A percentile compares a stretch with the other conserved stretches of the same genome.
These are phyloP conservation scores for Trametopsis cervina DNA, from an alignment of 768 basidiomycete species.

Conservation along the genomic window DNA sequence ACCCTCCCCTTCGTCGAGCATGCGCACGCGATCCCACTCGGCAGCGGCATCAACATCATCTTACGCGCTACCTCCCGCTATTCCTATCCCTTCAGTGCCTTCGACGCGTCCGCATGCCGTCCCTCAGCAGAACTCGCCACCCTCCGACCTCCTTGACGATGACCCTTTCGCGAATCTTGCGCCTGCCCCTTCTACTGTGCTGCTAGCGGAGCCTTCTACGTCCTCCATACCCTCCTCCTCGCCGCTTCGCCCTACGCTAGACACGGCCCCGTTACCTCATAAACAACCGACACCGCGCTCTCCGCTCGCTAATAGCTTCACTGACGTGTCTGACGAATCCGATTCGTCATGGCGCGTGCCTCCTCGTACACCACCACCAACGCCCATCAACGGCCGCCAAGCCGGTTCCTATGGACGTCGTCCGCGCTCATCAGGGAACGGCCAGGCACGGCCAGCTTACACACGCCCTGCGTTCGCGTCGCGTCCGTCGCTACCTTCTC, in stretches of 20 bases:
- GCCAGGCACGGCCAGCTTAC: constrained; percentile 32
- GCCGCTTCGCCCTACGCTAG: too few relatives aligned
- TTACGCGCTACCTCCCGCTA: constrained; percentile 12
- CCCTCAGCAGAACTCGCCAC: constrained; percentile 22
- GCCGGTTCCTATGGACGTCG: constrained; percentile 13
- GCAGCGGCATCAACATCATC: constrained; percentile 11
- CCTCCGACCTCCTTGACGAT: constrained; percentile 48
- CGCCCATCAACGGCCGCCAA: constrained; percentile 11
- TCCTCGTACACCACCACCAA: constrained; percentile 14
- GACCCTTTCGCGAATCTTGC: constrained; percentile 69
- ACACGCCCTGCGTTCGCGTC: constrained; percentile 34
- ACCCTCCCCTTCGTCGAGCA: constrained; percentile 3
- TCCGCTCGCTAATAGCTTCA: too few relatives aligned
- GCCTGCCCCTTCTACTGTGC: constrained; percentile 16
- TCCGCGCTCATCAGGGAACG: constrained; percentile 28
- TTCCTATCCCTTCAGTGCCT: constrained; percentile 10
- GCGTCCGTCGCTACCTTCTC: constrained; percentile 37
- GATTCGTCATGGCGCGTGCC: constrained; percentile 4
- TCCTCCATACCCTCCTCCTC: too few relatives aligned
- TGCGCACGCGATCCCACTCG: constrained; percentile 9
- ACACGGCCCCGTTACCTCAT: too few relatives aligned
- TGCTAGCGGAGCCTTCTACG: background rate
- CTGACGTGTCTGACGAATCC: background rate
- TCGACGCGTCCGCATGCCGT: constrained; percentile 3
- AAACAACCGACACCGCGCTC: too few relatives aligned